A percentile compares a stretch with the other conserved stretches of the same genome.
phyloP scores from a whole-genome alignment of 495 filamentous ascomycete genomes.

The Penicillium crystallinum region DNA sequence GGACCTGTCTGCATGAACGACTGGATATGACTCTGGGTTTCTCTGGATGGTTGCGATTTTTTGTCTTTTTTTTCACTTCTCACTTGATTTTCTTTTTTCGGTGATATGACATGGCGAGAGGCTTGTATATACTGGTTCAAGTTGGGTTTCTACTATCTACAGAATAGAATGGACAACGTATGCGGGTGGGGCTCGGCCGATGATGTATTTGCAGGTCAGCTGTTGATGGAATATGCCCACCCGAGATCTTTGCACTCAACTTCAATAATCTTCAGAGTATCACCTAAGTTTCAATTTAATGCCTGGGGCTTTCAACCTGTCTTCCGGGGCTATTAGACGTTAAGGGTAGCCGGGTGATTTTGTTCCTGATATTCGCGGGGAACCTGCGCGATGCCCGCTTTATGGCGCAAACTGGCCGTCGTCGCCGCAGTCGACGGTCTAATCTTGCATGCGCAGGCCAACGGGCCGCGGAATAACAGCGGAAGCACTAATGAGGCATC shows the following conservation, averaged over 20 bases:
- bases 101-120: conserved; percentile 15
- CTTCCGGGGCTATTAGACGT: background rate
- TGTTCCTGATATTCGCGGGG: conserved; percentile 1
- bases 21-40: conserved; percentile 34
- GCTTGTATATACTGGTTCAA: conserved; percentile 23
- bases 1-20: conserved; percentile 35
- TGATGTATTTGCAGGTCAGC: conserved; percentile 29
- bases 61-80: conserved; percentile 13
- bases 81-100: conserved; percentile 8
- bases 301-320: background rate
- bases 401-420: conserved; percentile 74
- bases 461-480: conserved; percentile 39
- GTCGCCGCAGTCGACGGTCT: conserved; percentile 84
- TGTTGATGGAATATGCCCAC: conserved; percentile 16
- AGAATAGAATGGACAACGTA: conserved; percentile 4
- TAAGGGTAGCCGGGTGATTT: background rate
- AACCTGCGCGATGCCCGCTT: conserved; percentile 55
- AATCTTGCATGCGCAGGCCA: conserved; percentile 63
- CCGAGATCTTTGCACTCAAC: conserved; percentile 7
- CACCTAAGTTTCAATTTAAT: background rate
- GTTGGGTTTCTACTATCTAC: conserved; percentile 11
- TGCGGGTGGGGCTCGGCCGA: conserved; percentile 19
- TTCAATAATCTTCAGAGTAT: background rate
- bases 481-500: conserved; percentile 34
- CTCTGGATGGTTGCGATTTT: conserved; percentile 19